Base-by-base conservation (phyloP, 2,329 filamentous ascomycete genomes). In the Fusarium humuli region DNA sequence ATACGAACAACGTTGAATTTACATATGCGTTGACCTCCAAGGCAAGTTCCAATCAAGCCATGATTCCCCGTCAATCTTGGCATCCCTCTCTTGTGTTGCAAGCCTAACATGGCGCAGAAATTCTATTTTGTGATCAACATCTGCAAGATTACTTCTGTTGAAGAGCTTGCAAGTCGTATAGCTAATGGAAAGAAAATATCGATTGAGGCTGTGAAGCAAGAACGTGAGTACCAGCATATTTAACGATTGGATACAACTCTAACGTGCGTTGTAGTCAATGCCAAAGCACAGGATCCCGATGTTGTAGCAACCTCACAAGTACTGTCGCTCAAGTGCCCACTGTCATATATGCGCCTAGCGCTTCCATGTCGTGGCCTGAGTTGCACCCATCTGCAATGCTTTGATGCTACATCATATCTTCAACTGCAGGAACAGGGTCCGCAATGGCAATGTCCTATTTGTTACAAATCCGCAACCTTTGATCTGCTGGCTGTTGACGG, bases 361-460 rank as follows among this genome's bases (percentile, higher is more conserved):
- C 85, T 92, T 18, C 96, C 96, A 1, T 94, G 94, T 73, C 90
- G 96, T 34, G 93, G 93, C 6, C 86, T 89, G 5, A 82, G 90
- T 34, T 99, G 96, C 81, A 91, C 88, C 5, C 96, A 99, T 79
- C 92, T 96, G 27, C 94, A 97, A 77, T 99, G 96, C 78, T 99
- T 98, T 73, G 96, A 99, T 79, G 95, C 92, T 5, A 91, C 89
- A 5, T 97, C 94, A 3, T 99, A 98, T 77, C 85, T 99, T 22
- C 93, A 97, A 74, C 83, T 99, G 29, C 95, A 98, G 78, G 94
- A 98, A 78, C 96, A 99, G 82, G 95, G 94, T 0, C 96, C 96
- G 0, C 97, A 96, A 20, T 99, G 96, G 96, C 86, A 90, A n/a
- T 99, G 96, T 76, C 96, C 96, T 1, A 91, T 98, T 23, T 99